phyloP scores from a whole-genome alignment of 1,139 yeast species.

The Candida smagusa region DNA sequence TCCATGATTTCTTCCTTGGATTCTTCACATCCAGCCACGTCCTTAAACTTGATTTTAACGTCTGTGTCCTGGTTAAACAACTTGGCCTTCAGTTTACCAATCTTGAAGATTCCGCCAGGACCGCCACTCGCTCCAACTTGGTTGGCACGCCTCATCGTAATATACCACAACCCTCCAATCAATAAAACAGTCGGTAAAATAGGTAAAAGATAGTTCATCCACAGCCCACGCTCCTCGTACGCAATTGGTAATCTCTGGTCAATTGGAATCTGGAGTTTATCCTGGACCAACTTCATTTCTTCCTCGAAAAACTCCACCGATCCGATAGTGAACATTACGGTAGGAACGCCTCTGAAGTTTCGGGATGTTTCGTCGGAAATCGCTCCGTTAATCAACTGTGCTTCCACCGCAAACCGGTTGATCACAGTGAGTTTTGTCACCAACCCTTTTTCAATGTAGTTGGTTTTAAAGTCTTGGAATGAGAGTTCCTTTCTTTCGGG shows the following conservation, averaged over 20 bases:
- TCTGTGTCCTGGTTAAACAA: slow-evolving; percentile 69
- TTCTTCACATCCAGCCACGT: slow-evolving; percentile 82
- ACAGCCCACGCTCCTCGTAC: slow-evolving; percentile 58
- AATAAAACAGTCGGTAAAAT: slow-evolving; percentile 67
- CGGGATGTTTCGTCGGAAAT: slow-evolving; percentile 38
- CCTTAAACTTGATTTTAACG: slow-evolving; percentile 69
- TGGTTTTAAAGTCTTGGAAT: slow-evolving; percentile 86
- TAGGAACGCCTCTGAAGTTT: slow-evolving; percentile 36
- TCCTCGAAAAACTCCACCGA: slow-evolving; percentile 72
- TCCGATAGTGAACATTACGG: slow-evolving; percentile 66
- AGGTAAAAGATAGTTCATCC: slow-evolving; percentile 55
- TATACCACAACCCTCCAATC: slow-evolving; percentile 70
- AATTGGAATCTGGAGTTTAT: slow-evolving; percentile 55
- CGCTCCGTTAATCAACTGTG: slow-evolving; percentile 63
- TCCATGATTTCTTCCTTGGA: slow-evolving; percentile 85
- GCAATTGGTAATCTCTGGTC: slow-evolving; percentile 63
- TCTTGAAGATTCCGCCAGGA: slow-evolving; percentile 59
- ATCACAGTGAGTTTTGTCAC: slow-evolving; percentile 76
- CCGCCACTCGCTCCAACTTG: slow-evolving; percentile 42
- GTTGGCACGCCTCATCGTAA: slow-evolving; percentile 57
- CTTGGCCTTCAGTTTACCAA: slow-evolving; percentile 69
- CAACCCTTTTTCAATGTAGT: slow-evolving; percentile 78
- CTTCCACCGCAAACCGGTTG: slow-evolving; percentile 75
- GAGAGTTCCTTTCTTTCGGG: slow-evolving; percentile 51
- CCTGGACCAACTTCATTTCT: slow-evolving; percentile 60